These are phyloP conservation scores for Croton setiger DNA, from an alignment of 441 rosid genomes.

Conservation along the genomic window DNA sequence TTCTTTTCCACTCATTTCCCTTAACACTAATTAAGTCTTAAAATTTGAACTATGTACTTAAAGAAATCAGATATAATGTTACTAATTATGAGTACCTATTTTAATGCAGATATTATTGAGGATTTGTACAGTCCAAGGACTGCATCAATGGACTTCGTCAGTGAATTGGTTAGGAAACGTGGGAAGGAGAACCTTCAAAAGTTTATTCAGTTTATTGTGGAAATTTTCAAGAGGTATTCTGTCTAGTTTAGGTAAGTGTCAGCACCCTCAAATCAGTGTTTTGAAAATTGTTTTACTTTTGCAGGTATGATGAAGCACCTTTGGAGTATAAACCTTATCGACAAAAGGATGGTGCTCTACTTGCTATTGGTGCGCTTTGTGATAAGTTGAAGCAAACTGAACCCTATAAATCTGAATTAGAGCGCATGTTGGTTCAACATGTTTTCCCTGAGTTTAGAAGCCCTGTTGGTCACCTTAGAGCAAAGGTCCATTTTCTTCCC, in stretches of 20 bases:
- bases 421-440: slow-evolving; percentile 94
- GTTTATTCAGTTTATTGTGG: slow-evolving; percentile 65
- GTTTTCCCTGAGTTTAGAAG: slow-evolving; percentile 96
- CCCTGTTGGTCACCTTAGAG: slow-evolving; percentile 96
- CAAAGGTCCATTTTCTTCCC: slow-evolving; percentile 47
- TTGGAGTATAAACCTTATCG: slow-evolving; percentile 53
- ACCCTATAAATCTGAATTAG: slow-evolving; percentile 94
- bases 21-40: no score
- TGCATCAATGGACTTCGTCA: slow-evolving; percentile 81
- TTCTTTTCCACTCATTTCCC: no score
- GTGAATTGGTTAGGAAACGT: slow-evolving; percentile 80
- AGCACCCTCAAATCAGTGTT: slow-evolving; percentile 10
- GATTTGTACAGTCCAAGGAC: slow-evolving; percentile 81
- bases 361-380: slow-evolving; percentile 92
- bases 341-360: slow-evolving; percentile 79
- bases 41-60: slow-evolving; percentile 16
- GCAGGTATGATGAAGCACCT: slow-evolving; percentile 59
- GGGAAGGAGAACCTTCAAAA: slow-evolving; percentile 79
- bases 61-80: slow-evolving; percentile 7
- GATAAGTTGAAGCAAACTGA: slow-evolving; percentile 96
- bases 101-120: slow-evolving; percentile 66
- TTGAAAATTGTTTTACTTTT: slow-evolving; percentile 12
- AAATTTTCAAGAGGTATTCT: slow-evolving; percentile 58
- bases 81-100: slow-evolving; percentile 18
- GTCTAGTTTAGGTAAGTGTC: neutral